phyloP scores from a whole-genome alignment of 148 eudicot species.

The Talinum fruticosum region DNA sequence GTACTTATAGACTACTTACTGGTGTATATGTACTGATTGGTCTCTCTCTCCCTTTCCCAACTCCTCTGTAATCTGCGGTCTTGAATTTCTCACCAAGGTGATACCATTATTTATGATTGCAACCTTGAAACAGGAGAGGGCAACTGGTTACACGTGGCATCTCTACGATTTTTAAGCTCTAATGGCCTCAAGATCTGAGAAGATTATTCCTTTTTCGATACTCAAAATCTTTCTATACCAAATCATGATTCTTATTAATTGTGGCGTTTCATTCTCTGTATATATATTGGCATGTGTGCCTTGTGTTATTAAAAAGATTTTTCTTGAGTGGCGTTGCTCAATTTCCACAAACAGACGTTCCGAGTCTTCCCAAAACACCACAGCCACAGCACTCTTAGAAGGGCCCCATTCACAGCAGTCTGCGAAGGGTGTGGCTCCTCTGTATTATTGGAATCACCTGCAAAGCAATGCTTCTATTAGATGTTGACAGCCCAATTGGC shows the following conservation, averaged over 20 bases:
- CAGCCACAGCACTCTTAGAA: neutral
- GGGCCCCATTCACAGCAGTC: neutral
- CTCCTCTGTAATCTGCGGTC: slow-evolving; percentile 5
- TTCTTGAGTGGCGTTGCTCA: neutral
- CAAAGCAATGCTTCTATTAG: too few relatives aligned
- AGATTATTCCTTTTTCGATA: neutral
- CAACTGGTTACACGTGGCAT: slow-evolving; percentile 9
- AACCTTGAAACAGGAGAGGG: neutral
- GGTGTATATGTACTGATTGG: neutral
- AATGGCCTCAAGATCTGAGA: slow-evolving; percentile 4
- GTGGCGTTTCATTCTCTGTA: neutral
- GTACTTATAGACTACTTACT: neutral
- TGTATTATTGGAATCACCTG: too few relatives aligned
- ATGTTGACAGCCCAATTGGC: too few relatives aligned
- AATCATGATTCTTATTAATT: neutral
- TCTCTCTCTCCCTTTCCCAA: neutral
- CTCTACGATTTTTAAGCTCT: neutral
- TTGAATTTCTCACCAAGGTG: too few relatives aligned
- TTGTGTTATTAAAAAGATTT: neutral
- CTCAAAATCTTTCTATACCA: neutral
- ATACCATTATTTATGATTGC: neutral
- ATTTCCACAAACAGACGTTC: neutral
- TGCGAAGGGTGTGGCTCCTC: too few relatives aligned
- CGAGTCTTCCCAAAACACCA: neutral
- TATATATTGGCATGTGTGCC: slow-evolving; percentile 1